phyloP scores from a whole-genome alignment of 768 basidiomycete species.

The Erythrobasidium yunnanense region DNA sequence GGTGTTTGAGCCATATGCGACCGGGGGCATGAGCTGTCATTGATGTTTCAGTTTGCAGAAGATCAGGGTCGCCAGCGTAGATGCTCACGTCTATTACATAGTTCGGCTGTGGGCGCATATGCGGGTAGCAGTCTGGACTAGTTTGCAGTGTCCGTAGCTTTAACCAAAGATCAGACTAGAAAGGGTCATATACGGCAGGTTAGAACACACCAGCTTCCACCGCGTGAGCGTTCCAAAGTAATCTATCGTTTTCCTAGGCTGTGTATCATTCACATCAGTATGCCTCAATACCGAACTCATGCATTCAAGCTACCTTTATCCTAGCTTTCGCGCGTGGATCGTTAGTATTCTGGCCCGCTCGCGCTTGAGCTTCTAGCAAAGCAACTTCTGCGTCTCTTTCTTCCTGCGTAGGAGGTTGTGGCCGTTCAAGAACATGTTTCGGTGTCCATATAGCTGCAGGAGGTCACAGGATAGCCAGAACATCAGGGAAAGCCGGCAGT shows the following conservation, averaged over 20 bases:
- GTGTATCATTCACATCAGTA: not conserved
- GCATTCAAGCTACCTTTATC: conserved; percentile 44
- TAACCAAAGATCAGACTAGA: not conserved
- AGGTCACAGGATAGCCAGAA: no score
- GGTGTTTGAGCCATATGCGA: conserved; percentile 79
- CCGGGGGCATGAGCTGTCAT: conserved; percentile 76
- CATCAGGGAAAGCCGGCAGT: no score
- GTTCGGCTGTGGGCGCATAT: conserved; percentile 61
- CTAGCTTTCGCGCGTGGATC: conserved; percentile 24
- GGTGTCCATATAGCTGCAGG: conserved; percentile 55
- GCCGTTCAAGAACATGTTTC: conserved; percentile 53
- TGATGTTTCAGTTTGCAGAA: conserved; percentile 37
- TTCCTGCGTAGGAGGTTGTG: conserved; percentile 65
- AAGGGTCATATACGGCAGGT: not conserved
- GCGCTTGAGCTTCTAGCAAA: conserved; percentile 9
- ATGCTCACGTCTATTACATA: conserved; percentile 69
- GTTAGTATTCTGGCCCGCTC: conserved; percentile 17
- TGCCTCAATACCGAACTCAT: not conserved
- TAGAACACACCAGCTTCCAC: conserved; percentile 61
- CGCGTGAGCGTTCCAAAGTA: conserved; percentile 79
- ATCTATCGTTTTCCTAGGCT: conserved; percentile 74
- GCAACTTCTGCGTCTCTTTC: conserved; percentile 69
- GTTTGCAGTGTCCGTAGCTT: conserved; percentile 26
- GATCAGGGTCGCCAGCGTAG: conserved; percentile 27
- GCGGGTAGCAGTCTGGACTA: conserved; percentile 9